Percentiles rank a stretch among this genome's conserved stretches.
Conservation (phyloP, 495 filamentous ascomycete species). For the Massariosphaeria phaeospora region DNA sequence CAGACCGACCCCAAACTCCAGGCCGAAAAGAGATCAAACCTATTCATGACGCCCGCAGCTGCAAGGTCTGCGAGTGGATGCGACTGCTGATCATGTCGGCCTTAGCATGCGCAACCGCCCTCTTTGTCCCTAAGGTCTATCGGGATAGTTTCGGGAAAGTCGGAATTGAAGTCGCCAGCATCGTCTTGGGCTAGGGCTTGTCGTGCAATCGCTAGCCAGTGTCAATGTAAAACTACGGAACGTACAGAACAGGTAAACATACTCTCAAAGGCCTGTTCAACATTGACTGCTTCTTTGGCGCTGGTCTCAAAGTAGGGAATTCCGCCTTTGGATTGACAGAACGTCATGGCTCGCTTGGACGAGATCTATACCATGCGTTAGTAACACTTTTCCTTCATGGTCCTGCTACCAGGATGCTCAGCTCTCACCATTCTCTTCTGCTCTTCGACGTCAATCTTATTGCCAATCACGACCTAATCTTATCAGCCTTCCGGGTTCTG, state of each 20-base stretch:
- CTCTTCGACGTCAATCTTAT: conserved; percentile 99
- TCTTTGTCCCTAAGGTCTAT: conserved; percentile 89
- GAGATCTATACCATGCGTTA: conserved; percentile 57
- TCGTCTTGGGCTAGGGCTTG: conserved; percentile 96
- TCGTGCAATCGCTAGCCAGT: conserved; percentile 76
- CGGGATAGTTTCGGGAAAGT: conserved; percentile 96
- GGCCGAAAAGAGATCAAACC: background rate
- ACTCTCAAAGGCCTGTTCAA: conserved; percentile 99
- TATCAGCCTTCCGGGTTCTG: background rate
- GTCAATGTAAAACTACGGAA: conserved; percentile 9
- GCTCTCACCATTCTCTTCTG: conserved; percentile 78
- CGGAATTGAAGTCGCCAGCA: conserved; percentile 83
- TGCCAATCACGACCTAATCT: conserved; percentile 79
- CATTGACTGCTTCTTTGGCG: conserved; percentile 96
- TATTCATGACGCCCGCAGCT: background rate
- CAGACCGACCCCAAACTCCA: conserved; percentile 9
- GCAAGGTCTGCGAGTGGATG: background rate
- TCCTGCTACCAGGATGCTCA: no score
- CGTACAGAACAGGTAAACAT: conserved; percentile 21
- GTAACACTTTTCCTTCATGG: background rate
- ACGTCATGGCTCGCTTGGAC: conserved; percentile 89
- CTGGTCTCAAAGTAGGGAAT: conserved; percentile 99
- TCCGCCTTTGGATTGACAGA: conserved; percentile 93
- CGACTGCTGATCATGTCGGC: background rate
- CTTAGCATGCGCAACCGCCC: conserved; percentile 85